phyloP scores from a whole-genome alignment of 192 early-diverging fungal genomes.

The Backusella westeae region DNA sequence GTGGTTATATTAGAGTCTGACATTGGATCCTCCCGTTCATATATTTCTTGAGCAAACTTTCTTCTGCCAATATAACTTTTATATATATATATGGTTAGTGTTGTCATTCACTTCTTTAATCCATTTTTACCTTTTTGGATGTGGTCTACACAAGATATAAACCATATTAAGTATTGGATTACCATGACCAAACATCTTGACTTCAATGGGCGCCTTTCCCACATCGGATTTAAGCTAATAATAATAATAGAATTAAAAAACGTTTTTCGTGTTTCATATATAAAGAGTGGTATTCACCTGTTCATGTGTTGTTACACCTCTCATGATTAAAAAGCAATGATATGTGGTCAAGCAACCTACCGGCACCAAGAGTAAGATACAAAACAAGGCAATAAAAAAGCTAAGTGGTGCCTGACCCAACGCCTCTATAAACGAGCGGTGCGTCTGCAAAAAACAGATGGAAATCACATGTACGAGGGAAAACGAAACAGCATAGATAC shows the following conservation, averaged over 20 bases:
- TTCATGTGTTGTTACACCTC: slow-evolving; percentile 87
- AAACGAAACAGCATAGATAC: slow-evolving; percentile 59
- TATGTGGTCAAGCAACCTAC: slow-evolving; percentile 69
- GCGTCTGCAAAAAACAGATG: neutral
- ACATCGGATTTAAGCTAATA: slow-evolving; percentile 7
- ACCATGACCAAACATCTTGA: slow-evolving; percentile 51
- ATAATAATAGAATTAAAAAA: neutral
- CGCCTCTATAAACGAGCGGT: neutral
- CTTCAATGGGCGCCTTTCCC: slow-evolving; percentile 34
- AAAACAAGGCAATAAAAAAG: slow-evolving; percentile 66
- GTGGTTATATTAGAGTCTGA: neutral
- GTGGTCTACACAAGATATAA: slow-evolving; percentile 55
- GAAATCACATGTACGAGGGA: slow-evolving; percentile 55
- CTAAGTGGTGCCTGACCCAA: slow-evolving; percentile 17
- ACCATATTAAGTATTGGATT: slow-evolving; percentile 46
- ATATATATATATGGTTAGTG: neutral
- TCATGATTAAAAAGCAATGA: slow-evolving; percentile 67
- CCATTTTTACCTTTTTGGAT: slow-evolving; percentile 42
- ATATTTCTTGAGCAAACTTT: slow-evolving; percentile 6
- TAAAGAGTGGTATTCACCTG: slow-evolving; percentile 44
- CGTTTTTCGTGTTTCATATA: neutral
- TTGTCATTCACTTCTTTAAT: neutral
- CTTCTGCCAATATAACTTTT: slow-evolving; percentile 15
- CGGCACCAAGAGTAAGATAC: slow-evolving; percentile 55
- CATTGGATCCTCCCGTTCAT: neutral